Base-by-base conservation (phyloP, 108 stramenopile species). In the Pseudonitzschia multistriata region DNA sequence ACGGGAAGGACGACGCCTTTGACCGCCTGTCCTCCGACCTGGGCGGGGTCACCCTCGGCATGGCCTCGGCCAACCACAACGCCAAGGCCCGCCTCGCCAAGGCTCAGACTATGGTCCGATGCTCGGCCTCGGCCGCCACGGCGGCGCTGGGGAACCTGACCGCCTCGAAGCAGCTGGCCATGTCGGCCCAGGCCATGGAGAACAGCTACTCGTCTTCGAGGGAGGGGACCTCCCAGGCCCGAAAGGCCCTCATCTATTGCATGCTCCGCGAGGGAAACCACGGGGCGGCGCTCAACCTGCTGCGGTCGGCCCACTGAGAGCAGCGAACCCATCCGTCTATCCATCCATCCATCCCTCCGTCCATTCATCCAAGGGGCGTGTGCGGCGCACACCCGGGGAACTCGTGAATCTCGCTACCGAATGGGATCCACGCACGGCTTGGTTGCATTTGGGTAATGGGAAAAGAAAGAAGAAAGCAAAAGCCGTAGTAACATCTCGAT, bases 151-250 rank as follows among this genome's bases (percentile, higher is more conserved):
- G 77, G 3, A 68, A 79, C 53, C 10, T 81, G 47, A 53, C 62
- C 21, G 68, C 79, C 13, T 81, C 81, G 53, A 83, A 86, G 60
- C 72, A 83, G 60, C 70, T 82, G 31, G 85, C 85, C 54, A 79
- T 73, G 71, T 81, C 80, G 42, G 85, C 85, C 11, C 75, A 73
- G 71, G 85, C 82, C 64, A 68, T 82, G 73, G 78, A 73, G 55
- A 50, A 62, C 33, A 63, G 50, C 34, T 71, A 50, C 39, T 39
- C 56, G 6, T 21, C 40, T 47, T 66, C 69, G 27, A 52, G 71
- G 22, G 60, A 67, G 40, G 60, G 59, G 4, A 66, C 68, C 2
- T 76, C 69, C 4, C 47, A 55, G 11, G 74, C 81, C 2, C 63
- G 71, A 25, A 67, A 67, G 49, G 84, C 81, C 14, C 52, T 85